A percentile compares a stretch with the other conserved stretches of the same genome.
phyloP scores from a whole-genome alignment of 2,329 filamentous ascomycete species.

The Aspergillus cejpii region DNA sequence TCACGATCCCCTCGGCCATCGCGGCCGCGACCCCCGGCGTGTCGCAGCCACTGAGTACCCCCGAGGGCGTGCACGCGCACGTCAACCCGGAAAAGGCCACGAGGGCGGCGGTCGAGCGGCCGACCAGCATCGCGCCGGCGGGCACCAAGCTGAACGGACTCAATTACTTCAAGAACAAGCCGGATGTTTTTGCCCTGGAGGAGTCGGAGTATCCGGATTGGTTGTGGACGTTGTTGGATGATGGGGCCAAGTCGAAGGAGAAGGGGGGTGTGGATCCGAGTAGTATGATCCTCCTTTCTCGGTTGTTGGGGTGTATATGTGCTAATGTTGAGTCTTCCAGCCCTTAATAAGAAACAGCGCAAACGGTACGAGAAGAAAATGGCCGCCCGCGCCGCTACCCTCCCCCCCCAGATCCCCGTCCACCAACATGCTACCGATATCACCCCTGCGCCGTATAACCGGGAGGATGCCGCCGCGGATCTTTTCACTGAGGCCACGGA shows the following conservation, averaged over 20 bases:
- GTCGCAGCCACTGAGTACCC: conserved; percentile 39
- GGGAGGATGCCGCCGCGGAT: conserved; percentile 17
- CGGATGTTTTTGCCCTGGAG: conserved; percentile 40
- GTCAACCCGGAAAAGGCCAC: conserved; percentile 22
- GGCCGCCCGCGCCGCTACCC: conserved; percentile 34
- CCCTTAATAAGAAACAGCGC: conserved; percentile 44
- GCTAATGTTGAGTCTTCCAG: conserved; percentile 23
- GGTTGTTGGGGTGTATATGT: not conserved
- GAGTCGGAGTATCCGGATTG: conserved; percentile 46
- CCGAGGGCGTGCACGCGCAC: conserved; percentile 27
- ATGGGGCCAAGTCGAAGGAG: conserved; percentile 29
- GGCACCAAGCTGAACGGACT: conserved; percentile 39
- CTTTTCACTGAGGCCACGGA: conserved; percentile 30
- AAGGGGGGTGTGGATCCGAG: conserved; percentile 36
- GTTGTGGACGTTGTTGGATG: conserved; percentile 42
- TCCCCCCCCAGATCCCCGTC: conserved; percentile 39
- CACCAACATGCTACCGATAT: conserved; percentile 44
- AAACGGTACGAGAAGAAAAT: conserved; percentile 44
- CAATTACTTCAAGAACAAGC: conserved; percentile 45
- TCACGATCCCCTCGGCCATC: conserved; percentile 32
- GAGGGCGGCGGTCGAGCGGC: conserved; percentile 24
- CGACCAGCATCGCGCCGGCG: conserved; percentile 35
- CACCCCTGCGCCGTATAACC: conserved; percentile 35
- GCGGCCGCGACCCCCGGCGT: conserved; percentile 37
- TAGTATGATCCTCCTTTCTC: conserved; percentile 27